A percentile compares a stretch with the other conserved stretches of the same genome.
Conservation (phyloP, 106 monocot species). For the Ottelia alismoides region DNA sequence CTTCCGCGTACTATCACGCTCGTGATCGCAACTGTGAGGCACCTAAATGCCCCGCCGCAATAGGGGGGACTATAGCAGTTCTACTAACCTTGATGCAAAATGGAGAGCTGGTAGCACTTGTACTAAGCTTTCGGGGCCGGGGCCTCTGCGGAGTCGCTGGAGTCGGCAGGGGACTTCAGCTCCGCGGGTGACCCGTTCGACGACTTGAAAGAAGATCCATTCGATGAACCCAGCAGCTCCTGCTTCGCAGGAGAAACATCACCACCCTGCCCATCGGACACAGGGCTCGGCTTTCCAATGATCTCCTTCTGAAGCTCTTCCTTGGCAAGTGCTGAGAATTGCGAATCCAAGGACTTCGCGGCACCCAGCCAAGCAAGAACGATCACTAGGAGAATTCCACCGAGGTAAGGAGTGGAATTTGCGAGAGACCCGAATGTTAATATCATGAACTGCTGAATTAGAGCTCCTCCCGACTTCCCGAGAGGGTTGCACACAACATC, state of each 20-base stretch:
- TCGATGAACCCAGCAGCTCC: too few species aligned
- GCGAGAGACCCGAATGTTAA: conserved; percentile 92
- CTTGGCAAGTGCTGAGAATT: conserved; percentile 85
- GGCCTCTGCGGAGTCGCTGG: too few species aligned
- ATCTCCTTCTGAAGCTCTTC: conserved; percentile 68
- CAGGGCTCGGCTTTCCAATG: conserved; percentile 24
- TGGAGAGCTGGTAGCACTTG: too few species aligned
- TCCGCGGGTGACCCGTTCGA: too few species aligned
- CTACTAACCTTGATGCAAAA: too few species aligned
- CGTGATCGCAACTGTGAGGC: too few species aligned
- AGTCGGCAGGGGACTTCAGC: too few species aligned
- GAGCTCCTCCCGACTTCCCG: conserved; percentile 92
- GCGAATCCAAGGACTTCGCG: conserved; percentile 77
- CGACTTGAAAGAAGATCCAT: too few species aligned
- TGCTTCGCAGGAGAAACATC: conserved; percentile 15
- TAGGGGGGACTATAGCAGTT: too few species aligned
- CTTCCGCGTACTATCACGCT: too few species aligned
- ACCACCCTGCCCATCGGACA: conserved; percentile 2
- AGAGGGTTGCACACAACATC: conserved; percentile 99
- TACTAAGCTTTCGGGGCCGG: too few species aligned
- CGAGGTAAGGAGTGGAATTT: conserved; percentile 89
- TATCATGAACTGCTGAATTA: conserved; percentile 99
- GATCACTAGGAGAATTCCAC: conserved; percentile 87
- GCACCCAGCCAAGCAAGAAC: conserved; percentile 89
- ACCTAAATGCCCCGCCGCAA: too few species aligned